Evolutionary conservation across 2,329 filamentous ascomycete genomes (phyloP).

Genomic region (Diaporthe sp.): DNA sequence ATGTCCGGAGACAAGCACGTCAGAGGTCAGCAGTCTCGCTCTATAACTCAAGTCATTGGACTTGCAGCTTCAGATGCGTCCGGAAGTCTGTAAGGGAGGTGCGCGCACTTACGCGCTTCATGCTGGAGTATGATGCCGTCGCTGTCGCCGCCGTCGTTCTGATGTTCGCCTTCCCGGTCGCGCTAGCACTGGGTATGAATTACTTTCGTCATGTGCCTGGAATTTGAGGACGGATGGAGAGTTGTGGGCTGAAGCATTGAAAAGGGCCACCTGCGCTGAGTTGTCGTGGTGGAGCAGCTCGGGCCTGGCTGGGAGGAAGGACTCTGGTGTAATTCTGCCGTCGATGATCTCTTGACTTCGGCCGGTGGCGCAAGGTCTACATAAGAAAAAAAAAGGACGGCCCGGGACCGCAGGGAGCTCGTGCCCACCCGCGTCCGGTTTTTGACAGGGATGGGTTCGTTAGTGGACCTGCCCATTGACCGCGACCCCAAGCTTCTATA

Average conservation of each 20-base stretch:
- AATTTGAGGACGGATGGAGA: not conserved
- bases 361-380: constrained; percentile 19
- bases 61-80: not conserved
- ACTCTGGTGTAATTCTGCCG: constrained; percentile 8
- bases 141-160: constrained; percentile 29
- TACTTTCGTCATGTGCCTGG: constrained; percentile 11
- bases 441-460: not conserved
- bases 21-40: constrained; percentile 29
- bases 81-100: too few relatives aligned
- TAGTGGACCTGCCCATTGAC: not conserved
- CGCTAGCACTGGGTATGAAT: not conserved
- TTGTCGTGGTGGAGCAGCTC: constrained; percentile 25
- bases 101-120: constrained; percentile 40
- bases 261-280: constrained; percentile 1
- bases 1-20: not conserved
- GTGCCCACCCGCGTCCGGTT: constrained; percentile 22
- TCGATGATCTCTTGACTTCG: constrained; percentile 38
- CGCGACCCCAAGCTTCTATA: constrained; percentile 26
- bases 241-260: not conserved
- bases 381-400: constrained; percentile 17
- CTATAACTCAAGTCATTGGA: not conserved
- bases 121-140: constrained; percentile 34
- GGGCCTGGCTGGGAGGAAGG: constrained; percentile 3
- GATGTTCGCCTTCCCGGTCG: constrained; percentile 2
- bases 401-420: constrained; percentile 29